Evolutionary conservation across 2,329 filamentous ascomycete genomes (phyloP).

Genomic region (Xylaria sp.): DNA sequence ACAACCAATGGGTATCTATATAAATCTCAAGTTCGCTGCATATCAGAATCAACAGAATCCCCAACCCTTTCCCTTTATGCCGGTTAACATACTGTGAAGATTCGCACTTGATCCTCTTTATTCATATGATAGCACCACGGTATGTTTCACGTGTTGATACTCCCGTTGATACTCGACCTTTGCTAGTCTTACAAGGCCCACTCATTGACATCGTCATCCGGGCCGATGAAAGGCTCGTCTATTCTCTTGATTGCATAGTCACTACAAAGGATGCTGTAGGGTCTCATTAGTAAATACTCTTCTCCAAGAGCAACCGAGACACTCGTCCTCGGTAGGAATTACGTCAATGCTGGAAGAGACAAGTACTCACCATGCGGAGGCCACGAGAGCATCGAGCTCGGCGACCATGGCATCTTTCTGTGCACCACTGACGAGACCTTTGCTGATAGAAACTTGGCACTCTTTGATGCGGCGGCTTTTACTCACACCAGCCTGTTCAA

Average conservation of each 20-base stretch:
- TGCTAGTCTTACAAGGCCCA: constrained; percentile 71
- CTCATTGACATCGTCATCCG: constrained; percentile 78
- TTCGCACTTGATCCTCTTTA: not conserved
- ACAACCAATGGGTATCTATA: constrained; percentile 28
- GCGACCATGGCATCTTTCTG: constrained; percentile 84
- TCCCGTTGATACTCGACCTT: constrained; percentile 14
- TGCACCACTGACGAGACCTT: constrained; percentile 74
- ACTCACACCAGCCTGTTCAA: constrained; percentile 81
- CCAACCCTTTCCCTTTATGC: not conserved
- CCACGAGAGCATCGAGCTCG: constrained; percentile 92
- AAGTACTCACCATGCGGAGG: constrained; percentile 79
- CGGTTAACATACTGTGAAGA: constrained; percentile 4
- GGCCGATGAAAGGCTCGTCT: constrained; percentile 88
- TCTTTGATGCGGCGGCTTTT: constrained; percentile 85
- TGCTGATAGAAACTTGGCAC: constrained; percentile 84
- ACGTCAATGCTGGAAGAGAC: constrained; percentile 17
- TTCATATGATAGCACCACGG: not conserved
- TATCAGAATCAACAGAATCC: not conserved
- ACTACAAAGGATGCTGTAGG: constrained; percentile 84
- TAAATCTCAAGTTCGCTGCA: constrained; percentile 27
- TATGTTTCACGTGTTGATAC: constrained; percentile 13
- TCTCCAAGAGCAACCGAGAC: constrained; percentile 19
- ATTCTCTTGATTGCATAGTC: constrained; percentile 95
- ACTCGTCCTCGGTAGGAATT: not conserved
- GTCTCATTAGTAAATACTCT: constrained; percentile 39